phyloP scores from a whole-genome alignment of 495 filamentous ascomycete genomes.

The Aspergillus bridgeri region DNA sequence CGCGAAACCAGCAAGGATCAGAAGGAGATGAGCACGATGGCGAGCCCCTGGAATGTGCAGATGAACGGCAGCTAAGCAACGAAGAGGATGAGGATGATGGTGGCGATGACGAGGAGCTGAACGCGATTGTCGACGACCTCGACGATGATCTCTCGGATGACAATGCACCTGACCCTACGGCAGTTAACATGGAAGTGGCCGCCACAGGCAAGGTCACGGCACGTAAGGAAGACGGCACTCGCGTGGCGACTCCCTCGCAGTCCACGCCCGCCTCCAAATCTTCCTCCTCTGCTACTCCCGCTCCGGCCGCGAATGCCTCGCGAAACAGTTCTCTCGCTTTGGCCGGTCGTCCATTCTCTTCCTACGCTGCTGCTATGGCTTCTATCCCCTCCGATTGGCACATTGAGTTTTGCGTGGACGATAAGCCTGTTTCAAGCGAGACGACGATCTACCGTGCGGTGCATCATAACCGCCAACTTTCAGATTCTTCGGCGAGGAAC shows the following conservation, averaged over 20 bases:
- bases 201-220: constrained; percentile 90
- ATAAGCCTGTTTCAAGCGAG: constrained; percentile 78
- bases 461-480: constrained; percentile 62
- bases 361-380: constrained; percentile 77
- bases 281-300: constrained; percentile 37
- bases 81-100: constrained; percentile 63
- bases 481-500: constrained; percentile 63
- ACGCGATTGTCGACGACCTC: constrained; percentile 85
- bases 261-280: constrained; percentile 48
- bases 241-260: constrained; percentile 82
- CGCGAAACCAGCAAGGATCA: constrained; percentile 45
- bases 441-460: constrained; percentile 97
- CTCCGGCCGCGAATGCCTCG: constrained; percentile 29
- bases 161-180: constrained; percentile 69
- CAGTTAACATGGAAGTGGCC: constrained; percentile 90
- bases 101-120: constrained; percentile 65
- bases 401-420: constrained; percentile 90
- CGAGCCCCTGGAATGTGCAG: constrained; percentile 86
- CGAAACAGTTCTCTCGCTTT: constrained; percentile 39
- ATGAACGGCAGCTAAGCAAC: constrained; percentile 83
- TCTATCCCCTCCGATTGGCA: constrained; percentile 90
- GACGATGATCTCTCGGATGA: constrained; percentile 84
- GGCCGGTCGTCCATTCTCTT: constrained; percentile 52
- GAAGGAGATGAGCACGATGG: constrained; percentile 53
- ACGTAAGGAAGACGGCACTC: constrained; percentile 92